phyloP scores from a whole-genome alignment of 176 grass and related monocot species.

The Phragmites australis region DNA sequence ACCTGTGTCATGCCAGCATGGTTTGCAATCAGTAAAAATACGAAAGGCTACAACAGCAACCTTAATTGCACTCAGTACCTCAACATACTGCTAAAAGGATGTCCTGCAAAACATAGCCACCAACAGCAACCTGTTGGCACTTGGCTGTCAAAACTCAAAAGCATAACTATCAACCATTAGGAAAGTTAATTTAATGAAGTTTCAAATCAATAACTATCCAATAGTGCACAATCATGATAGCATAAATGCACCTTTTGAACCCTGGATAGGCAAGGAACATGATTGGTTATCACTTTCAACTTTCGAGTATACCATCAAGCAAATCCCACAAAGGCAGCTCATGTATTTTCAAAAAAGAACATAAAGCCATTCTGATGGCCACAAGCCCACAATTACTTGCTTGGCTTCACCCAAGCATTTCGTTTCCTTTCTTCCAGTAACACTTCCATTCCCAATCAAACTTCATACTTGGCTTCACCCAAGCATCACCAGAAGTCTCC shows the following conservation, averaged over 20 bases:
- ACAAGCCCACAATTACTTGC: background rate
- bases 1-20: background rate
- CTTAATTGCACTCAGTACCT: background rate
- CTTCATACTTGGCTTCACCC: constrained; percentile 19
- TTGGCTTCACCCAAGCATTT: background rate
- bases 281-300: background rate
- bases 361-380: background rate
- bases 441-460: background rate
- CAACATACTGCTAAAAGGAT: background rate
- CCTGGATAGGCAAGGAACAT: constrained; percentile 6
- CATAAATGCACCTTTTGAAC: constrained; percentile 18
- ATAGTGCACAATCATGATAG: background rate
- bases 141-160: constrained; percentile 20
- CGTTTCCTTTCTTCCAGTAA: background rate
- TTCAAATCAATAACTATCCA: background rate
- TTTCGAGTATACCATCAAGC: background rate
- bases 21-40: background rate
- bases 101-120: background rate
- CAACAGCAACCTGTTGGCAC: background rate
- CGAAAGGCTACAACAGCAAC: background rate
- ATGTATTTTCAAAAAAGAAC: background rate
- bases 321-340: background rate
- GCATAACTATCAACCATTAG: background rate
- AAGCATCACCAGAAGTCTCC: constrained; percentile 76
- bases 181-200: background rate